A percentile compares a stretch with the other conserved stretches of the same genome.
These are phyloP conservation scores for Globisporangium sylvaticum DNA, from an alignment of 352 stramenopile genomes.

Conservation along the genomic window DNA sequence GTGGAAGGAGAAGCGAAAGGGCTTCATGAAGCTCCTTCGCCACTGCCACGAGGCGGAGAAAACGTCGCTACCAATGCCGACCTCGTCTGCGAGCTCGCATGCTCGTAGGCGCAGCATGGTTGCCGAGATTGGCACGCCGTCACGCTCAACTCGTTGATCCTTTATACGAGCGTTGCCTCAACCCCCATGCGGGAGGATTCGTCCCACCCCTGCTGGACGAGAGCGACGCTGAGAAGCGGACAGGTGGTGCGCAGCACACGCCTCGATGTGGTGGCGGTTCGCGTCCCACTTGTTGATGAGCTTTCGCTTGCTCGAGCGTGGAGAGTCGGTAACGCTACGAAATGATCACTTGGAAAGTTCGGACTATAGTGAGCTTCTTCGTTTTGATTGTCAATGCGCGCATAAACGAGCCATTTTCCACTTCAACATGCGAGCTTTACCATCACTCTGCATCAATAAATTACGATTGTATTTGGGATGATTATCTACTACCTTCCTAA, in stretches of 20 bases:
- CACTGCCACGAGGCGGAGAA: slow-evolving; percentile 9
- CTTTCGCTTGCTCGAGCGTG: background rate
- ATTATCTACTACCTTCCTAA: too few species aligned
- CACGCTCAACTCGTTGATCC: slow-evolving; percentile 12
- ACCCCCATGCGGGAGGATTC: background rate
- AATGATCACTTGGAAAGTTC: too few species aligned
- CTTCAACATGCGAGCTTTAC: too few species aligned
- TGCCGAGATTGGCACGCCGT: slow-evolving; percentile 7
- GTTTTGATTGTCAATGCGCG: too few species aligned
- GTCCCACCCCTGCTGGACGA: background rate
- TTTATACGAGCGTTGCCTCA: slow-evolving; percentile 1
- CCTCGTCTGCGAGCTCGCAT: background rate
- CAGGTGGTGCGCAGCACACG: background rate
- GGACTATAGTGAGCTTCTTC: too few species aligned
- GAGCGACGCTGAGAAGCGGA: slow-evolving; percentile 1
- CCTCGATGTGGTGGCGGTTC: background rate
- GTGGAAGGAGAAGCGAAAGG: slow-evolving; percentile 18
- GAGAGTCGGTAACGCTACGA: background rate
- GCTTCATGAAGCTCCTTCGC: slow-evolving; percentile 3
- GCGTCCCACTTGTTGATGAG: slow-evolving; percentile 11
- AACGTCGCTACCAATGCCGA: background rate
- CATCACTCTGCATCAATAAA: too few species aligned
- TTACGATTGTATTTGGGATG: too few species aligned
- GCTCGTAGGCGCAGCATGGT: slow-evolving; percentile 3
- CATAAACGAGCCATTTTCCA: too few species aligned